Evolutionary conservation across 805 yeast genomes (phyloP).

Genomic region (Yueomyces sp.): DNA sequence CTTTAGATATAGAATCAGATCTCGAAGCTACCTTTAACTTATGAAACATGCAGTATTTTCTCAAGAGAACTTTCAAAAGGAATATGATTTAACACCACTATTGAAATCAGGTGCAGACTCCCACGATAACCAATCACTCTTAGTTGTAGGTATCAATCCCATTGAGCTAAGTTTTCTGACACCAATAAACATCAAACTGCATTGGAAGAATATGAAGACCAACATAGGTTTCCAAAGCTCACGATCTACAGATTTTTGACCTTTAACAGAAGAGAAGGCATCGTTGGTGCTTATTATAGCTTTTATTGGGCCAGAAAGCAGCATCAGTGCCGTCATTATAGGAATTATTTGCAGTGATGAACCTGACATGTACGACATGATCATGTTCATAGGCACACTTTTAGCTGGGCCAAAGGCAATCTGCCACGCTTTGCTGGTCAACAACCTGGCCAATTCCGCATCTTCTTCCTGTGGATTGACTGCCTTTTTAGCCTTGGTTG

Average conservation of each 20-base stretch:
- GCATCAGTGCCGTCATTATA: conserved; percentile 76
- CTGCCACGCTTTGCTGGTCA: conserved; percentile 69
- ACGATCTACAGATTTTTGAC: conserved; percentile 7
- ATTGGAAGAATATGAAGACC: conserved; percentile 33
- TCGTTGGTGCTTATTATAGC: conserved; percentile 48
- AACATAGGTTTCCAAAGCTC: conserved; percentile 28
- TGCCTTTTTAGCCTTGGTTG: conserved; percentile 1
- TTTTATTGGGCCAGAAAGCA: conserved; percentile 63
- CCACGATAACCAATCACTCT: conserved; percentile 90
- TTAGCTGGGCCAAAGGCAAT: conserved; percentile 73
- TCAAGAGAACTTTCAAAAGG: conserved; percentile 6
- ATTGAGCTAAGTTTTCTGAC: conserved; percentile 71
- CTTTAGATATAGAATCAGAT: too few relatives aligned
- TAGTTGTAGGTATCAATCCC: conserved; percentile 83
- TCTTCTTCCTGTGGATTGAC: neutral
- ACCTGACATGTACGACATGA: conserved; percentile 91
- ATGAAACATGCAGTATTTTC: too few relatives aligned
- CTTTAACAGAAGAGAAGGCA: conserved; percentile 36
- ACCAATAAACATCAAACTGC: conserved; percentile 58
- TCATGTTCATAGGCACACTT: conserved; percentile 73
- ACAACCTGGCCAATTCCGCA: conserved; percentile 4
- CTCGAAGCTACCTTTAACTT: too few relatives aligned
- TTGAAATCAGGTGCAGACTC: conserved; percentile 31
- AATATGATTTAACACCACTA: conserved; percentile 10
- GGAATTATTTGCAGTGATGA: conserved; percentile 82